Evolutionary conservation across 768 basidiomycete genomes (phyloP), one percentile per base, ranked within the genome.

Genomic region (Ramaria rubella): DNA sequence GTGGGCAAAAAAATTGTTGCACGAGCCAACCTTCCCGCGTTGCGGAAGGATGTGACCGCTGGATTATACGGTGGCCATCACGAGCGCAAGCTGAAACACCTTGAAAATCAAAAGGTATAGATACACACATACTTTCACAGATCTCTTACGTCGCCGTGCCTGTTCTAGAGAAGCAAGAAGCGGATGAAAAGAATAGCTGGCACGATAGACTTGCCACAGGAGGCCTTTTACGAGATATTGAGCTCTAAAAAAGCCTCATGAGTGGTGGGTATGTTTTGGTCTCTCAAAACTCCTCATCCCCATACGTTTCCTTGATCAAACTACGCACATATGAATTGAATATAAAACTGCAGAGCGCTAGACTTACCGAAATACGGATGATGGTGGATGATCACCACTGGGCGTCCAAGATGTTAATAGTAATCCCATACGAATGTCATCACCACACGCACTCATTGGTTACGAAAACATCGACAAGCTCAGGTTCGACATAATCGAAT

Each of bases 301-400:
- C 94, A 60, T 96, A 96, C 24, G 90, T 85, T 69, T 96, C 94
- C 67, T 94, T 94, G 70, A 96, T 81, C 38, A 96, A 75, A 54
- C 87, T 87, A 42, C 58, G 43, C 53, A 33, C 48, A 49, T 66
- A 58, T 43, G 36, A 9, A 61, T 51, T 33, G 55, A 59, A 38
- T 17, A 42, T 51, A 57, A 17, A 5, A 30, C 31, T 19, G 2
- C 46, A n/a, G 15, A n/a, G 12, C 24, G 27, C 24, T 42, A 45
- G n/a, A 64, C 77, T 63, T 62, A 81, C 86, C 92, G 77, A 67
- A 94, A 92, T 63, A 97, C 87, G 52, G 94, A 92, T 17, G 94
- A 90, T 19, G 95, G 94, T 23, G 94, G 91, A 68, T 97, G 94
- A 68, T 96, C 95, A 21, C 95, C 95, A 62, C 94, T 97, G 61